Conservation (phyloP, 129 eudicot species). For the Sambucus nigra region DNA sequence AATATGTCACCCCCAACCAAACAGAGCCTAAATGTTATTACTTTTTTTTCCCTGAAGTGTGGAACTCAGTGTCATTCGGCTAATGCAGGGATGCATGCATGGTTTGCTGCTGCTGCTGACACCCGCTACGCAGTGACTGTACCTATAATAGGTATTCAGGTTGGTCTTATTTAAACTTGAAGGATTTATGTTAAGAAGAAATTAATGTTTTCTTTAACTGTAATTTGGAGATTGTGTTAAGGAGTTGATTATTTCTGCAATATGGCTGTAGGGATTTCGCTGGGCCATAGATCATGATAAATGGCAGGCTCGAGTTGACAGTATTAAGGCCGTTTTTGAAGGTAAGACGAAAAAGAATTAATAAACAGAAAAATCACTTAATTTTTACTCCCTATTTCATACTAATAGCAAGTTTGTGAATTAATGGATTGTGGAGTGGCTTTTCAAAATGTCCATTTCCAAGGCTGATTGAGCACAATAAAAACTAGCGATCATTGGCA, state of each 20-base stretch:
- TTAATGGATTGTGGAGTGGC: too few relatives aligned
- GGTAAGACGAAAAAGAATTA: conserved; percentile 22
- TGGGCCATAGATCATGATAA: conserved; percentile 92
- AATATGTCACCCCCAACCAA: too few relatives aligned
- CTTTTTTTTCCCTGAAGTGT: too few relatives aligned
- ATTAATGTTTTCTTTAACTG: background rate
- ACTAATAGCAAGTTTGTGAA: too few relatives aligned
- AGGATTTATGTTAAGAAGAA: background rate
- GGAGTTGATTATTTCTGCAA: conserved; percentile 3
- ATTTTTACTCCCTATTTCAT: too few relatives aligned
- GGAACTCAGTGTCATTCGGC: background rate
- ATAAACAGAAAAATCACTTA: background rate
- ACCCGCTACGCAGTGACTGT: conserved; percentile 84
- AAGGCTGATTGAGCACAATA: too few relatives aligned
- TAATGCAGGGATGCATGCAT: conserved; percentile 90
- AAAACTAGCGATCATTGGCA: too few relatives aligned
- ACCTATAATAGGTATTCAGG: conserved; percentile 98
- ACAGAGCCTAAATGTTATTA: too few relatives aligned
- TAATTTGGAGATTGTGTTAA: background rate
- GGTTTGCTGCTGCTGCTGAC: conserved; percentile 88
- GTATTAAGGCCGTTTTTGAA: conserved; percentile 81
- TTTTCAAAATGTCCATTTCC: too few relatives aligned
- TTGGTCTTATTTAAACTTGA: conserved; percentile 10
- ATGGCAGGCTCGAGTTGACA: conserved; percentile 92
- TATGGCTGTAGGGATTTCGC: conserved; percentile 60